A percentile compares a stretch with the other conserved stretches of the same genome.
Conservation (phyloP, 2,329 filamentous ascomycete genomes). For the Neofusicoccum ribis region DNA sequence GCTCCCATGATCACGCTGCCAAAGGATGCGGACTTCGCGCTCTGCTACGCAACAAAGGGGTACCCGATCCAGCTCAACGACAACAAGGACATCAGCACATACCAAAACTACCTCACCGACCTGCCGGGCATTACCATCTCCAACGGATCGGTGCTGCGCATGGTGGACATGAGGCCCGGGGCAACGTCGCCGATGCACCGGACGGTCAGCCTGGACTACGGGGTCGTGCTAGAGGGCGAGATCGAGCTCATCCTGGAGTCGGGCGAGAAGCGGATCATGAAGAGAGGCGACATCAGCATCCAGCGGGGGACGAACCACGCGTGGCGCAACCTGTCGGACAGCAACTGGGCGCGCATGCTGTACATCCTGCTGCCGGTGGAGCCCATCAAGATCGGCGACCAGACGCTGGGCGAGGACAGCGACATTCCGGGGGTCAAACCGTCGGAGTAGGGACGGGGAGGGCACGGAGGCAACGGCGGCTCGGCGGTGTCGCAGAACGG, state of each 20-base stretch:
- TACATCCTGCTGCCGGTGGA: constrained; percentile 39
- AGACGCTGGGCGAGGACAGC: constrained; percentile 34
- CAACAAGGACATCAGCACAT: constrained; percentile 49
- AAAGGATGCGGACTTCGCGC: constrained; percentile 50
- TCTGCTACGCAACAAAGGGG: constrained; percentile 52
- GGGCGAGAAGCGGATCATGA: constrained; percentile 33
- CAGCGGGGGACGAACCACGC: constrained; percentile 20
- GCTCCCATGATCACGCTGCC: constrained; percentile 39
- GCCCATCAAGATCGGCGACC: constrained; percentile 34
- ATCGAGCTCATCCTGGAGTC: constrained; percentile 40
- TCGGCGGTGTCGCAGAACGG: too few relatives aligned
- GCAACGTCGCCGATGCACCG: constrained; percentile 43
- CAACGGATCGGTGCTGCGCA: constrained; percentile 48
- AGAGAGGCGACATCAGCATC: constrained; percentile 18
- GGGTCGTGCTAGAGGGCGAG: constrained; percentile 41
- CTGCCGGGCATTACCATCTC: constrained; percentile 53
- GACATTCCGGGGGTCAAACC: constrained; percentile 38
- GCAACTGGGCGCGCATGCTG: constrained; percentile 38
- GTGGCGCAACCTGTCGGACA: constrained; percentile 20
- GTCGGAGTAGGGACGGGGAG: constrained; percentile 29
- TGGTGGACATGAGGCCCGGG: constrained; percentile 39
- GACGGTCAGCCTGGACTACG: constrained; percentile 43
- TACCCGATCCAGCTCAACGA: constrained; percentile 49
- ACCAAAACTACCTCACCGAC: constrained; percentile 45
- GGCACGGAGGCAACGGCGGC: too few relatives aligned